A percentile compares a stretch with the other conserved stretches of the same genome.
Conservation (phyloP, 2,329 filamentous ascomycete genomes). For the Hymenoscyphus linearis region DNA sequence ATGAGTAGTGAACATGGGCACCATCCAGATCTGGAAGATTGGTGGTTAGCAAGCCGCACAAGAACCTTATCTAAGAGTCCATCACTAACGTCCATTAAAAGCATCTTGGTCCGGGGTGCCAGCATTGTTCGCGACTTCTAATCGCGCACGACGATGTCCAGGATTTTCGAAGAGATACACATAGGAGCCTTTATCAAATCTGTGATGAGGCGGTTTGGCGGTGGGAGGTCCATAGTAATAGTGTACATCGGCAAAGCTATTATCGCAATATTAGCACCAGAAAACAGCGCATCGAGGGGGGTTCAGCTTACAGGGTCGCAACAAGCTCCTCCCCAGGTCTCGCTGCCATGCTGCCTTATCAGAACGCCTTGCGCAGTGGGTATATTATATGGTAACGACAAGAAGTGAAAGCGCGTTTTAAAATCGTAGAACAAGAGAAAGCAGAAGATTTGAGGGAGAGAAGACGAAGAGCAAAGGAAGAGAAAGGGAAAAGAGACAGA, state of each 20-base stretch:
- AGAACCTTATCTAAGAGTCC: neutral
- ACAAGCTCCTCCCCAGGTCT: constrained; percentile 46
- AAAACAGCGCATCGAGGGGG: neutral
- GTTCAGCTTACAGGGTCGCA: constrained; percentile 43
- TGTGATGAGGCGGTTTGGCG: constrained; percentile 66
- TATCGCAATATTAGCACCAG: neutral
- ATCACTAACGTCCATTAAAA: constrained; percentile 64
- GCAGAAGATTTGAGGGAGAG: neutral
- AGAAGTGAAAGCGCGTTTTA: neutral
- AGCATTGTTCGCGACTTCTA: constrained; percentile 71
- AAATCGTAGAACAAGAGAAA: neutral
- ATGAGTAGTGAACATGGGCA: constrained; percentile 62
- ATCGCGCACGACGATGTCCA: constrained; percentile 57
- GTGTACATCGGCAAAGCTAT: constrained; percentile 71
- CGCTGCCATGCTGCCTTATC: constrained; percentile 37
- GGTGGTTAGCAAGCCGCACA: neutral
- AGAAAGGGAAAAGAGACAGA: neutral
- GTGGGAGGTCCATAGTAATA: constrained; percentile 70
- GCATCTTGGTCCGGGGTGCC: constrained; percentile 74
- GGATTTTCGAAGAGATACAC: constrained; percentile 76
- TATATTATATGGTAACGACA: neutral
- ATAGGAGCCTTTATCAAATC: constrained; percentile 75
- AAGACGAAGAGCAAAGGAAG: neutral
- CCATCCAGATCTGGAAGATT: constrained; percentile 61
- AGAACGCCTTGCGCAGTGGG: neutral